phyloP scores from a whole-genome alignment of 441 rosid genomes.

The Corymbia citriodora region DNA sequence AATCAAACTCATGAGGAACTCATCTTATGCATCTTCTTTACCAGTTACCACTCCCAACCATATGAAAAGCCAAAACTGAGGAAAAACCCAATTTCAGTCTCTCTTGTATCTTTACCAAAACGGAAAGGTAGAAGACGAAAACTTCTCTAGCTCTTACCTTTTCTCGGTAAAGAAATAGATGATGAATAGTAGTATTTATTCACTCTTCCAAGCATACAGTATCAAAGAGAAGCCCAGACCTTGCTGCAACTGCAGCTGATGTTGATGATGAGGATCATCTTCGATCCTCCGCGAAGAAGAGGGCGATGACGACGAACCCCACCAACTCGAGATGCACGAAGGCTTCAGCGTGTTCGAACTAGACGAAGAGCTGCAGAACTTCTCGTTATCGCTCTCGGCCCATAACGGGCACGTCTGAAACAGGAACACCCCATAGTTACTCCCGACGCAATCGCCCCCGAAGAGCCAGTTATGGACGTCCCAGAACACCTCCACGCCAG shows the following conservation, averaged over 20 bases:
- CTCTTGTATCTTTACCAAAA: background rate
- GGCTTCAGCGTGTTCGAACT: background rate
- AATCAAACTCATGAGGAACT: background rate
- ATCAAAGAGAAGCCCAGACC: constrained; percentile 73
- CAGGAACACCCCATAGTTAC: constrained; percentile 70
- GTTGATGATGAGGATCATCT: constrained; percentile 14
- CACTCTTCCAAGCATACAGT: constrained; percentile 82
- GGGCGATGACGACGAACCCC: constrained; percentile 12
- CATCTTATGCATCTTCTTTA: background rate
- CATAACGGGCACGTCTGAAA: constrained; percentile 59
- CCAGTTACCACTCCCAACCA: background rate
- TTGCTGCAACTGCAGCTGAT: constrained; percentile 38
- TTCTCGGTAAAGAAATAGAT: background rate
- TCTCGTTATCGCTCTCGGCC: constrained; percentile 36
- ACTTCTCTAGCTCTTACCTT: background rate
- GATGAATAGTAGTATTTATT: constrained; percentile 15
- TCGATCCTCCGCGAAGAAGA: constrained; percentile 39
- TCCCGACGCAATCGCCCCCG: constrained; percentile 47
- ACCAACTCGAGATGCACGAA: constrained; percentile 24
- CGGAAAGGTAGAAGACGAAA: background rate
- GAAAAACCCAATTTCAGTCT: background rate
- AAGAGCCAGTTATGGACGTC: constrained; percentile 93
- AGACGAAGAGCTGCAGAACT: constrained; percentile 19
- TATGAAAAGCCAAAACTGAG: background rate
- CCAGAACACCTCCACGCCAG: constrained; percentile 88